Evolutionary conservation across 257 asterid genomes (phyloP).

Genomic region (Datura wrightii): DNA sequence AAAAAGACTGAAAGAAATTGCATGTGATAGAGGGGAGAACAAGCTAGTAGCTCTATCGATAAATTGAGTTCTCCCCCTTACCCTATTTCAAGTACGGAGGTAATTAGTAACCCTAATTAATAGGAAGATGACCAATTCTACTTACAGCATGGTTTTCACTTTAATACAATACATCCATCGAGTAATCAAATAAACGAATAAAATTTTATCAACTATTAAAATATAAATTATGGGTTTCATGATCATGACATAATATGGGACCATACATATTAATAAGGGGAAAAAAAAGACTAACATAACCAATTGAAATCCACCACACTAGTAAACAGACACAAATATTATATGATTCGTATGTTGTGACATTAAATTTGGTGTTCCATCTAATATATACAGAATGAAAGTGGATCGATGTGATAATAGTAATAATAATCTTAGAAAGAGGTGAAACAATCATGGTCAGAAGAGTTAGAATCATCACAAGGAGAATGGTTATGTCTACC

Average conservation of each 20-base stretch:
- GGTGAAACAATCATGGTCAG: slow-evolving; percentile 80
- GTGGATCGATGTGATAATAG: not conserved
- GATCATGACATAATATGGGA: no score
- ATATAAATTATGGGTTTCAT: no score
- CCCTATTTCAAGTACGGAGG: not conserved
- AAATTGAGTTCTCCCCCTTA: not conserved
- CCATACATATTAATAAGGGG: no score
- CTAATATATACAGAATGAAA: slow-evolving; percentile 11
- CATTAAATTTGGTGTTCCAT: not conserved
- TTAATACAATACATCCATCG: not conserved
- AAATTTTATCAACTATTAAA: no score
- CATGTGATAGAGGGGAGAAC: no score
- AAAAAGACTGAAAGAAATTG: no score
- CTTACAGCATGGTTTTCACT: not conserved
- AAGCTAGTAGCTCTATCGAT: not conserved
- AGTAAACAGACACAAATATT: no score
- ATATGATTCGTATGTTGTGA: no score
- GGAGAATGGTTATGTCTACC: slow-evolving; percentile 97
- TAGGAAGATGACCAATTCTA: not conserved
- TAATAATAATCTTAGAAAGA: slow-evolving; percentile 41
- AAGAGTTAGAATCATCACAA: slow-evolving; percentile 80
- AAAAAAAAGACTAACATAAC: no score
- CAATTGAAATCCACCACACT: no score
- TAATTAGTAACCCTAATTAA: not conserved
- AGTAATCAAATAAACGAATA: not conserved